Evolutionary conservation across 2,329 filamentous ascomycete genomes (phyloP).

Genomic region (Podosphaera fusca): DNA sequence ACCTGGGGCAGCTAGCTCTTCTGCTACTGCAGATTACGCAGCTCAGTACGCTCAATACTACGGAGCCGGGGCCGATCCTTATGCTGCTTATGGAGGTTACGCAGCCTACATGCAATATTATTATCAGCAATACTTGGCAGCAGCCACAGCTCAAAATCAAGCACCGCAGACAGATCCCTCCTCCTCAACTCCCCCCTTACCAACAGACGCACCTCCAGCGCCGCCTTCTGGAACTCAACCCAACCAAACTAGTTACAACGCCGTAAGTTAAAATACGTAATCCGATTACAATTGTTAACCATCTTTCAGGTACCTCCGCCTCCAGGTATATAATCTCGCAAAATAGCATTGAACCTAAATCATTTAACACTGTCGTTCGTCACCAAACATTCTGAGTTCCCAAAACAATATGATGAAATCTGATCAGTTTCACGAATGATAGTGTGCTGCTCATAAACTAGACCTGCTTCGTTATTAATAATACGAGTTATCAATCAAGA

Average conservation of each 20-base stretch:
- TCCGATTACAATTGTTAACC: not conserved
- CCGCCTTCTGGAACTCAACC: constrained; percentile 32
- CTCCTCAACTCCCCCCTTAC: constrained; percentile 33
- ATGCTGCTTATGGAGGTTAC: constrained; percentile 79
- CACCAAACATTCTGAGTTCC: not conserved
- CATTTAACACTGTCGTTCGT: not conserved
- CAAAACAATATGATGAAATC: no score
- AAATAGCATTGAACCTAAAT: no score
- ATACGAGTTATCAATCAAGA: constrained; percentile 4
- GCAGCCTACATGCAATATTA: constrained; percentile 53
- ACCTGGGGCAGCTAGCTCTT: constrained; percentile 21
- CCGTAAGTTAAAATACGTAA: constrained; percentile 19
- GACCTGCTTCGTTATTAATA: no score
- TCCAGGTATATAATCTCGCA: constrained; percentile 21
- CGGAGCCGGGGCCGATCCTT: constrained; percentile 44
- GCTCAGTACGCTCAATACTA: constrained; percentile 75
- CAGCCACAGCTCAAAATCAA: constrained; percentile 23
- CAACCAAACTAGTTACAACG: constrained; percentile 31
- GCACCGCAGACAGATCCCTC: constrained; percentile 20
- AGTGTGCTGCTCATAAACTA: no score
- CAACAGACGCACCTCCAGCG: constrained; percentile 33
- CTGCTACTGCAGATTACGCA: constrained; percentile 38
- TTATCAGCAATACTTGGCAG: constrained; percentile 42
- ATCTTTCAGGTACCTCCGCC: constrained; percentile 19
- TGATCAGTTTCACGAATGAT: no score